Evolutionary conservation across 495 filamentous ascomycete genomes (phyloP), one percentile per base, ranked within the genome.

Genomic region (Chaetomium tenue): DNA sequence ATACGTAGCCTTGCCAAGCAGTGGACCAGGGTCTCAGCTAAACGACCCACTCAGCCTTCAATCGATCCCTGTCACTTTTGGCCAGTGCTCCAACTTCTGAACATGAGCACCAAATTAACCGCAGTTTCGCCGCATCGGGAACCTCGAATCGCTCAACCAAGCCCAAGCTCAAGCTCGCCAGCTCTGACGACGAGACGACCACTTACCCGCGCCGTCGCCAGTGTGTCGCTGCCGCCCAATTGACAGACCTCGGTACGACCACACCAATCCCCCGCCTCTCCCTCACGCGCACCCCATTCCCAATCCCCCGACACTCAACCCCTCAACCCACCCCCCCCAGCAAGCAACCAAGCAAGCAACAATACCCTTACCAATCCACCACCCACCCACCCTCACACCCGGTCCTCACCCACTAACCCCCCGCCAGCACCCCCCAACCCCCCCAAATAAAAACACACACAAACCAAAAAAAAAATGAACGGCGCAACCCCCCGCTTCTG

Each of bases 401-500:
- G 37, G 20, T 25, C 44, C 51, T 2, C 28, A 46, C 15, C 42
- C 11, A 59, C 58, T 9, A n/a, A 9, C 16, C 46, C 46, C 5
- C 28, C 71, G 4, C 5, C 11, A 44, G 2, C n/a, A n/a, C 54
- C 7, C 30, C 28, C 28, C 28, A 30, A 30, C 28, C 6, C 28
- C 28, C 28, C 6, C 28, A 30, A 6, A 30, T 3, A 30, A 30
- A 6, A 6, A 30, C n/a, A n/a, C n/a, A n/a, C n/a, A 30, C 28
- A 30, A 6, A 30, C n/a, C n/a, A 30, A 30, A 30, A 30, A 30
- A 58, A 80, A 67, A 69, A 91, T 91, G 88, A 81, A 83, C 60
- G 76, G 75, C 72, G 37, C 67, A 52, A 71, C 74, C 22, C 92
- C 93, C 65, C 83, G 82, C 68, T 97, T 98, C 88, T 97, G 87